Base-by-base conservation (phyloP, 768 basidiomycete genomes). In the Naganishia friedmannii region DNA sequence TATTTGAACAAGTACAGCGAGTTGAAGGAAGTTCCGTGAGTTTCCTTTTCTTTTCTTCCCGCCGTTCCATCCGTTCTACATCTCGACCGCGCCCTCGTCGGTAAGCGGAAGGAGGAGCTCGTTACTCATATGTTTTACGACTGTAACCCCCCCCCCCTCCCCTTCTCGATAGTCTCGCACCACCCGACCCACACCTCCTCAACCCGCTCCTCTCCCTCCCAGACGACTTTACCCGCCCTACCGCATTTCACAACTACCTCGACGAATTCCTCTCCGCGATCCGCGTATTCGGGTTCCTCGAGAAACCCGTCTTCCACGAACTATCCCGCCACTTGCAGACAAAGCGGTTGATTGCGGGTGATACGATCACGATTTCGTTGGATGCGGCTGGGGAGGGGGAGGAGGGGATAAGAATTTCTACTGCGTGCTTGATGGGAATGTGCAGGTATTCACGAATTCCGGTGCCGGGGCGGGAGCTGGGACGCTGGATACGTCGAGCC, bases 231-330 rank as follows among this genome's bases (percentile, higher is more conserved):
- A 88, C 90, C 66, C 84, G 88, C 17, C 74, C 77, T 8, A 86
- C 90, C 15, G 86, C 90, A 0, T 93, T 97, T 78, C 93, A 95
- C 79, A 94, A 95, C 76, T 98, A 98, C 75, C 85, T 98, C 31
- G 95, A 98, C 79, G 96, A 99, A 77, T 98, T 99, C 79, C 82
- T 98, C 67, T 90, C 94, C 74, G 96, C 96, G 13, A 91, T 99
- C 68, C 87, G 94, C 56, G 91, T 99, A 12, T 99, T 99, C 76
- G 96, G 96, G 23, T 98, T 98, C 79, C 85, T 93, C 72, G 96
- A 99, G 83, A 97, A 96, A 82, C 94, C 94, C 0, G 96, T 94
- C 73, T 99, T 99, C 78, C 95, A 98, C 76, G 96, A 99, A 83
- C 87, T 99, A 57, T 93, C 93, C 0, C 86, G 96, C 66, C 93